Evolutionary conservation across 129 eudicot species (phyloP).

Genomic region (Mikania micrantha): DNA sequence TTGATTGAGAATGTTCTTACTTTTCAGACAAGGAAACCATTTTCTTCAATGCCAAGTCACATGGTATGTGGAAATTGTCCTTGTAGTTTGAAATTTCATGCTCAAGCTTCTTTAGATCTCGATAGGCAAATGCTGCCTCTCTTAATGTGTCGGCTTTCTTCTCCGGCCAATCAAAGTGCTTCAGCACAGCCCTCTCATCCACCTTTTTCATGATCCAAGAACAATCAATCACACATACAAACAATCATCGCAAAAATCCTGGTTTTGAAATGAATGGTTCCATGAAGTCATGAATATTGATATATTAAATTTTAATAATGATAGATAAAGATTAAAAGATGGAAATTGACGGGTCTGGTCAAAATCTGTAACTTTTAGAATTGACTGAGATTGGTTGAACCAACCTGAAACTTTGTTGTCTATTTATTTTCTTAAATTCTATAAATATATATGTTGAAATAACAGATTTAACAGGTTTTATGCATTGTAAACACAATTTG

Average conservation of each 20-base stretch:
- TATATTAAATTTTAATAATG: too few relatives aligned
- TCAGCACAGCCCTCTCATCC: constrained; percentile 94
- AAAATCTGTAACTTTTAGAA: background rate
- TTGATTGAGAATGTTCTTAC: constrained; percentile 26
- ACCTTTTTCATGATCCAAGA: constrained; percentile 41
- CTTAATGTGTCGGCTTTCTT: constrained; percentile 87
- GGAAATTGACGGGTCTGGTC: background rate
- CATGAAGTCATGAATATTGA: background rate
- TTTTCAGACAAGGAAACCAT: constrained; percentile 78
- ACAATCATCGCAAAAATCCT: background rate
- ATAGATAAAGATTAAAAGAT: background rate
- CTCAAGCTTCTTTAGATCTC: constrained; percentile 80
- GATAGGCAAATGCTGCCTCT: constrained; percentile 85
- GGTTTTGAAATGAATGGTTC: background rate
- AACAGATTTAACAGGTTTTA: background rate
- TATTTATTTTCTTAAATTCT: background rate
- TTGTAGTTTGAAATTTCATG: constrained; percentile 51
- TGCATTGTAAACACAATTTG: background rate
- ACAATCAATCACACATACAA: background rate
- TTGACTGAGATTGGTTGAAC: background rate
- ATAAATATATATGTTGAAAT: background rate
- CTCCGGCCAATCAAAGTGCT: constrained; percentile 98
- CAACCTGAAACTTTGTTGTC: background rate
- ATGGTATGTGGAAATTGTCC: constrained; percentile 66
- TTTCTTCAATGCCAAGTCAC: constrained; percentile 78